Percentiles rank a stretch among this genome's conserved stretches.
Conservation (phyloP, 2,329 filamentous ascomycete species). For the Pseudogymnoascus sp. region DNA sequence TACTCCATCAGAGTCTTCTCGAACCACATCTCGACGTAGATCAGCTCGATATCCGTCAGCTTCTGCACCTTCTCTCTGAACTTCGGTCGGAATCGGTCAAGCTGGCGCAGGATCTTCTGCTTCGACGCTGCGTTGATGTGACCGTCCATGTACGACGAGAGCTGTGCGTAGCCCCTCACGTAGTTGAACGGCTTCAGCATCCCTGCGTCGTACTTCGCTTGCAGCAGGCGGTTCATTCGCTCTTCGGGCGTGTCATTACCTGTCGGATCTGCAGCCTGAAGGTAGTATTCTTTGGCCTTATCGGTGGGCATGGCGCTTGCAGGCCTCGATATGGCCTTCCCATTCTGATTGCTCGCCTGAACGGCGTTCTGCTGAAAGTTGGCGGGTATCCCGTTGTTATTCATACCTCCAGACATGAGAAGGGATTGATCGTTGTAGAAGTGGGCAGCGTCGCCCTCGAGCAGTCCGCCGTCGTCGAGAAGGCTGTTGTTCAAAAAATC, state of each 20-base stretch:
- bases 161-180: constrained; percentile 84
- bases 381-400: constrained; percentile 28
- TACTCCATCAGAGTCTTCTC: constrained; percentile 95
- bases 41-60: constrained; percentile 86
- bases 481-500: constrained; percentile 91
- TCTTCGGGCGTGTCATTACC: constrained; percentile 82
- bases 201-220: constrained; percentile 92
- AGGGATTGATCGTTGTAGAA: constrained; percentile 48
- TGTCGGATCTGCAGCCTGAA: constrained; percentile 90
- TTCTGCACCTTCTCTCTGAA: constrained; percentile 92
- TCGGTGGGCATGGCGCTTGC: constrained; percentile 47
- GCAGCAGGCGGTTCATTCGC: constrained; percentile 87
- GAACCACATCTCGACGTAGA: constrained; percentile 98
- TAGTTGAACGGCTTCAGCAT: constrained; percentile 97
- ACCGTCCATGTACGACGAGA: constrained; percentile 85
- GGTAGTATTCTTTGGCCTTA: constrained; percentile 81
- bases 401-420: constrained; percentile 38
- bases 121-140: constrained; percentile 76
- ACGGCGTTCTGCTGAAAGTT: constrained; percentile 27
- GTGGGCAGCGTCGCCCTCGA: constrained; percentile 57
- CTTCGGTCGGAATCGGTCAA: constrained; percentile 89
- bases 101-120: constrained; percentile 82
- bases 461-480: constrained; percentile 70
- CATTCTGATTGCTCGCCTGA: constrained; percentile 33
- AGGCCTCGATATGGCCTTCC: constrained; percentile 51